phyloP scores from a whole-genome alignment of 2,329 filamentous ascomycete genomes.

The Geosmithia flava region DNA sequence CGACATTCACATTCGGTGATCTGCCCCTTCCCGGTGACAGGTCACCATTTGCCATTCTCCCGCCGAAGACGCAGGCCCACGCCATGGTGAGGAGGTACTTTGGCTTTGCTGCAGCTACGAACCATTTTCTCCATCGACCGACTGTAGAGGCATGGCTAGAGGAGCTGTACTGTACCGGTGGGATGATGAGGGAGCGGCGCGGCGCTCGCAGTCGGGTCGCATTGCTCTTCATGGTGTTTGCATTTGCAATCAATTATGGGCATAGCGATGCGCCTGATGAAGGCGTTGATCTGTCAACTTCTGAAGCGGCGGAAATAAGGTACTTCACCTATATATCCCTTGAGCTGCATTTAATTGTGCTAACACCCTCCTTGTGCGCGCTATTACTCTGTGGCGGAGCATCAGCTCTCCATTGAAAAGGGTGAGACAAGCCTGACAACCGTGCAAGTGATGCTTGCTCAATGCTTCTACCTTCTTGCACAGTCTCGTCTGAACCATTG shows the following conservation, averaged over 20 bases:
- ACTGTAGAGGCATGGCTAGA: conserved; percentile 34
- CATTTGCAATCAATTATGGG: conserved; percentile 26
- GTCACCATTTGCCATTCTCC: conserved; percentile 23
- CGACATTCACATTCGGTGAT: conserved; percentile 36
- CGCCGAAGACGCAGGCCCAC: conserved; percentile 19
- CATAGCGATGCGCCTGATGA: conserved; percentile 13
- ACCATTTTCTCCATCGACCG: conserved; percentile 40
- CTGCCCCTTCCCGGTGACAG: conserved; percentile 26
- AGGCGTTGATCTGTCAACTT: conserved; percentile 26
- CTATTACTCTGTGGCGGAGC: conserved; percentile 21
- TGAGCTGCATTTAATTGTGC: background rate
- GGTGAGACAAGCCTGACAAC: conserved; percentile 24
- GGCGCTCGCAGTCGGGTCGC: conserved; percentile 20
- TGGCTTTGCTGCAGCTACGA: conserved; percentile 43
- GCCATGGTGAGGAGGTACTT: conserved; percentile 36
- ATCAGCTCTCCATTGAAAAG: conserved; percentile 23
- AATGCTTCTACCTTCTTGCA: conserved; percentile 30
- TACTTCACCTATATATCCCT: background rate
- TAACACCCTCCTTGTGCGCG: conserved; percentile 9
- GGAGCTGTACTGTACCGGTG: conserved; percentile 22
- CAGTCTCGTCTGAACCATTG: conserved; percentile 33
- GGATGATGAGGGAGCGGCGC: conserved; percentile 11
- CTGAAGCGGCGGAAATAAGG: conserved; percentile 17
- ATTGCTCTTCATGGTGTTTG: conserved; percentile 36
- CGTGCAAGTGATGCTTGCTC: conserved; percentile 26